Evolutionary conservation across 2,329 filamentous ascomycete genomes (phyloP).

Genomic region (Bipolaris cookei): DNA sequence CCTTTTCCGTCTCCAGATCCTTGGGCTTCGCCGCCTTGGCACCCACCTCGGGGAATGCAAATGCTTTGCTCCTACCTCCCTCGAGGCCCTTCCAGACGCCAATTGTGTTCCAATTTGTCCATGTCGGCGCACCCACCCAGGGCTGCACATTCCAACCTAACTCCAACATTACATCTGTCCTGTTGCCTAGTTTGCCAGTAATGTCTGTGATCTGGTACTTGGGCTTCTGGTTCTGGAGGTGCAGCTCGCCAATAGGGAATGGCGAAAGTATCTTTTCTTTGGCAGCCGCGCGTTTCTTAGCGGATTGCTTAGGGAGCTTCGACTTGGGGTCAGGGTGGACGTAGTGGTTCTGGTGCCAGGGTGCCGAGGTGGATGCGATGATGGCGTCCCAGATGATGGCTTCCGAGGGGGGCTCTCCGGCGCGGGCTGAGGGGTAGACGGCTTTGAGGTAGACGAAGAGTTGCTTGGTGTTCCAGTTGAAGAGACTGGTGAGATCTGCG

Average conservation of each 20-base stretch:
- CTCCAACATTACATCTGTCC: slow-evolving; percentile 75
- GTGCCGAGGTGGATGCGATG: slow-evolving; percentile 75
- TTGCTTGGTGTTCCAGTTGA: slow-evolving; percentile 99
- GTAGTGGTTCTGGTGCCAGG: slow-evolving; percentile 59
- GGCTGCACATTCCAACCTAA: slow-evolving; percentile 97
- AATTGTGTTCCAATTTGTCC: slow-evolving; percentile 63
- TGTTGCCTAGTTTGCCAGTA: slow-evolving; percentile 75
- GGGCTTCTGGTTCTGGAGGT: slow-evolving; percentile 81
- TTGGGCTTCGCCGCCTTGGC: slow-evolving; percentile 63
- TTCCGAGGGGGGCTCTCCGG: slow-evolving; percentile 57
- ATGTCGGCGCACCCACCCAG: slow-evolving; percentile 88
- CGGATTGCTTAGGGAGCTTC: slow-evolving; percentile 49
- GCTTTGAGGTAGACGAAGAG: slow-evolving; percentile 96
- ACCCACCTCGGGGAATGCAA: slow-evolving; percentile 71
- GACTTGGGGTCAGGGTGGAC: slow-evolving; percentile 65
- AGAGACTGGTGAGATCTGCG: slow-evolving; percentile 82
- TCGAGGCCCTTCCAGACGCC: slow-evolving; percentile 70
- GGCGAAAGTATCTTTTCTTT: slow-evolving; percentile 24
- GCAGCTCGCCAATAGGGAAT: slow-evolving; percentile 69
- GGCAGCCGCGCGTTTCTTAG: slow-evolving; percentile 23
- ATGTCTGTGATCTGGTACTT: slow-evolving; percentile 98
- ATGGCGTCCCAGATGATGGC: slow-evolving; percentile 96
- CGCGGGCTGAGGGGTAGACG: slow-evolving; percentile 62
- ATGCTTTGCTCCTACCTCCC: slow-evolving; percentile 69
- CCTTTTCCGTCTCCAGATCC: slow-evolving; percentile 57